These are phyloP conservation scores for Juncus effusus DNA, from an alignment of 176 grass and related monocot genomes.

Conservation along the genomic window DNA sequence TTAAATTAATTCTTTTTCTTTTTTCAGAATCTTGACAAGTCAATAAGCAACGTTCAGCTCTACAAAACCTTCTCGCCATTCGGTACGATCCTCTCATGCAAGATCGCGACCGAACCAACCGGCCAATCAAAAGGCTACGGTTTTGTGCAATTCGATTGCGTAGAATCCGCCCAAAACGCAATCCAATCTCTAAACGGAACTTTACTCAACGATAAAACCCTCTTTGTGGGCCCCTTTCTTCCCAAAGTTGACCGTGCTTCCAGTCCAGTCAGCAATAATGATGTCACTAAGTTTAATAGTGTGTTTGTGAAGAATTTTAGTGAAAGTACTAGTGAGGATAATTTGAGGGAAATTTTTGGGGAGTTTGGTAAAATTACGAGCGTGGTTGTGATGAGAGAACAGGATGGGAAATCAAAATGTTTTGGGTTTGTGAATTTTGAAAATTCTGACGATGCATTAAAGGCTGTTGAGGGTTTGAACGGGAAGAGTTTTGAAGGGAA, in stretches of 20 bases:
- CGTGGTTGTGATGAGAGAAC: conserved; percentile 75
- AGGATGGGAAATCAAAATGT: conserved; percentile 90
- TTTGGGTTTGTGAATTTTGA: conserved; percentile 99
- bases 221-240: conserved; percentile 91
- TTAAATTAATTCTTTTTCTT: background rate
- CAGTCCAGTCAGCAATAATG: conserved; percentile 20
- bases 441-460: conserved; percentile 59
- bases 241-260: conserved; percentile 59
- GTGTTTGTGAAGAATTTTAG: conserved; percentile 90
- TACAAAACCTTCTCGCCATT: conserved; percentile 73
- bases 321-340: conserved; percentile 72
- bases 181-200: conserved; percentile 81
- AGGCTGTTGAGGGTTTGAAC: conserved; percentile 80
- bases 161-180: conserved; percentile 81
- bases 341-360: conserved; percentile 72
- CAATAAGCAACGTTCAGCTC: conserved; percentile 73
- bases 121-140: conserved; percentile 92
- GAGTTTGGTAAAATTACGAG: conserved; percentile 85
- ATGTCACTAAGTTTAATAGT: conserved; percentile 62
- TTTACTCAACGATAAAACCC: conserved; percentile 79
- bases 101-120: conserved; percentile 70
- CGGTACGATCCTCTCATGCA: conserved; percentile 92
- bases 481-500: conserved; percentile 81
- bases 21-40: conserved; percentile 86
- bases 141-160: conserved; percentile 87